phyloP scores from a whole-genome alignment of 2,329 filamentous ascomycete genomes.

The Hymenoscyphus fraxineus region DNA sequence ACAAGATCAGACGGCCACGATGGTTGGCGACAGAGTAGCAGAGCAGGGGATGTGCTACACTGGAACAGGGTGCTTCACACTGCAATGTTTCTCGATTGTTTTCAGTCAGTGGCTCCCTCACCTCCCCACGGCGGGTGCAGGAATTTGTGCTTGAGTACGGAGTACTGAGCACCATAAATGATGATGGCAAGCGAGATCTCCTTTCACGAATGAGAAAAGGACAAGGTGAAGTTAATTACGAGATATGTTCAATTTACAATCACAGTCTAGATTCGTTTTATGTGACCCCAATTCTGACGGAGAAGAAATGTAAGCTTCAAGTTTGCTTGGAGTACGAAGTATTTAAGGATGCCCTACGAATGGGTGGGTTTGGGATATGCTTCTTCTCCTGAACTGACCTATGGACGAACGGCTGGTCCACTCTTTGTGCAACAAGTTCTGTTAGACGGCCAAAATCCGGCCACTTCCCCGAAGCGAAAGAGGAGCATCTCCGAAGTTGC shows the following conservation, averaged over 20 bases:
- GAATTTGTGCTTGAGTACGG: too few relatives aligned
- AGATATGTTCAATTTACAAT: too few relatives aligned
- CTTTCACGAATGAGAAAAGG: too few relatives aligned
- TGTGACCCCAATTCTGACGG: too few relatives aligned
- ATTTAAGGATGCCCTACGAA: too few relatives aligned
- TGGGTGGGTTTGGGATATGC: background rate
- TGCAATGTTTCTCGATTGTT: slow-evolving; percentile 17
- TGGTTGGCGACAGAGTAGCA: background rate
- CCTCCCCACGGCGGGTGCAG: too few relatives aligned
- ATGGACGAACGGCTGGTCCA: slow-evolving; percentile 11
- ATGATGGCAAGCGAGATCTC: too few relatives aligned
- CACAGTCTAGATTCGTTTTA: too few relatives aligned
- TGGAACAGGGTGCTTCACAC: background rate
- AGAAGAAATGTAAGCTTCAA: too few relatives aligned
- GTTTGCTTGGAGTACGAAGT: too few relatives aligned
- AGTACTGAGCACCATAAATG: too few relatives aligned
- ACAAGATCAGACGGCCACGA: background rate
- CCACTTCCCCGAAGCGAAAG: background rate
- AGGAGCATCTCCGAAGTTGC: background rate
- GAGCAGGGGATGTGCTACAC: background rate
- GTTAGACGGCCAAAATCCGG: slow-evolving; percentile 22
- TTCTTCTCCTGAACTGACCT: background rate
- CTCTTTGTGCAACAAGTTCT: slow-evolving; percentile 20
- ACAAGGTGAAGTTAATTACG: too few relatives aligned
- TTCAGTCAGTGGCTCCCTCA: slow-evolving; percentile 8